Evolutionary conservation across 129 eudicot species (phyloP), one percentile per base, ranked within the genome.

Genomic region (Kitagawia praeruptora): DNA sequence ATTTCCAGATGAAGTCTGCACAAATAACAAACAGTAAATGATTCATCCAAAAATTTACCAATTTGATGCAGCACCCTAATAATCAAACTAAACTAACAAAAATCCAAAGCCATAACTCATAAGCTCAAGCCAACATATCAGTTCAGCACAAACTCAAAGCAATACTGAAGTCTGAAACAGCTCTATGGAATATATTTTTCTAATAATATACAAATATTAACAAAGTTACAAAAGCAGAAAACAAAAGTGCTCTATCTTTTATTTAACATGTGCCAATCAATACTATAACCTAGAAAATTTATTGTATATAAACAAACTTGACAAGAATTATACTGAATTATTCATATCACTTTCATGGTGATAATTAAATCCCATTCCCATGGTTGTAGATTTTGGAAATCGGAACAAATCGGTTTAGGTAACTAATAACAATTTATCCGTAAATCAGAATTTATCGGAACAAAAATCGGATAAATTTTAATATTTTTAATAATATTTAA

Each of bases 1-100:
- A 78, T 89, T 83, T 74, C 88, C 81, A 70, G 77, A 75, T 56
- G 71, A 74, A 56, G 63, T 88, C 97, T 92, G 91, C 84, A 83
- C 11, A 83, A 44, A 18, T 74, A 48, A 82, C 76, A 28, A 14
- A 6, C 46, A 70, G 6, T 6, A 47, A 67, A 45, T 16, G 16
- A 23, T 31, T 45, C 58, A 74, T 47, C 58, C 41, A 42, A 45
- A 45, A 21, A 10, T 4, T 37, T 42, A 42, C 31, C 28, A 41
- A 19, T 42, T 19, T 27, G 49, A 71, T 71, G 7, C 19, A 39
- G 4, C 14, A 2, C 47, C 27, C 8, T 58, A n/a, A n/a, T 19
- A 18, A 6, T 37, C 48, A 0, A 0, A 34, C 47, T 34, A 70
- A 38, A 42, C 28, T 64, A 64, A 25, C 72, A 66, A 73, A 70